Base-by-base conservation (phyloP, 179 eudicot species). In the Spinacia oleracea region DNA sequence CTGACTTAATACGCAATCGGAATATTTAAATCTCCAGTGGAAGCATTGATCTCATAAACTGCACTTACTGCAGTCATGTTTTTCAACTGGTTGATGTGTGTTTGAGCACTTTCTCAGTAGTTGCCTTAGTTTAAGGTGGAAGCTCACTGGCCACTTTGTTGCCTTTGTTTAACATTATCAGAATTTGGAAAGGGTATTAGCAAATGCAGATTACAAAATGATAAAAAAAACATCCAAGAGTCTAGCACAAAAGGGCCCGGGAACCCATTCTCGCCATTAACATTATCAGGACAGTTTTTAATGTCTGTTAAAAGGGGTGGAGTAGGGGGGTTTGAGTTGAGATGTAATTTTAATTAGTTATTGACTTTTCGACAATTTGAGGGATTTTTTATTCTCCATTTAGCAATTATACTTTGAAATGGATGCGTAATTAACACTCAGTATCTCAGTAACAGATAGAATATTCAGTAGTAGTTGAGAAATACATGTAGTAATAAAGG, bases 51-150 rank as follows among this genome's bases (percentile, higher is more conserved):
- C 64, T 73, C 46, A 73, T 73, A 25, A 69, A 23, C 34, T 70
- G 20, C 21, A 0, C 29, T 70, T 58, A 23, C 34, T 70, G 20
- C 21, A 0, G 48, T 70, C 73, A 70, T 70, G 58, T 35, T 56
- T 55, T 73, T 38, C 66, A 74, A 74, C 32, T 74, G 9, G 76
- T n/a, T 53, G 76, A 8, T 58, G 67, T 23, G 11, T 58, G 32
- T 60, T 75, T 14, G 42, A 62, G 38, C 77, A 74, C 53, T 35
- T 74, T 62, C n/a, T 42, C 15, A 27, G 18, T 9, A 31, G 42
- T 75, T 45, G 56, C 69, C 69, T 59, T 75, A 23, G 68, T 75
- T 75, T 75, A 25, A 32, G 6, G 58, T 53, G 58, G 58, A 53
- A 50, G 4, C 23, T 56, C 27, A 31, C 1, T 51, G 14, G 45